These are phyloP conservation scores for Phaeosphaeriaceae sp. DNA, from an alignment of 2,329 filamentous ascomycete species.

Conservation along the genomic window DNA sequence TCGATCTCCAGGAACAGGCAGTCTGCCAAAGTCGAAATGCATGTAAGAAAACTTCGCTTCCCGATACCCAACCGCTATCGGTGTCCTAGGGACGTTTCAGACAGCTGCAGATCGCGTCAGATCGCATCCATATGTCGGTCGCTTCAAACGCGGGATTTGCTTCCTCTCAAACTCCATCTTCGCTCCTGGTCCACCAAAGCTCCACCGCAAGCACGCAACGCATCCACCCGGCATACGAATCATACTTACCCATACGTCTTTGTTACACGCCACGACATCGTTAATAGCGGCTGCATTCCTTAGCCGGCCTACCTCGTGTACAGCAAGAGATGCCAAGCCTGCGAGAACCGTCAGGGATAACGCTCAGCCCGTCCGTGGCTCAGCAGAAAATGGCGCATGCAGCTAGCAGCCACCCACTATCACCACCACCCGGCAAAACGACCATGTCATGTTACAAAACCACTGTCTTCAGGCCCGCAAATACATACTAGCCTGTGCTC, in stretches of 20 bases:
- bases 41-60: neutral
- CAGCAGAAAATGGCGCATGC: slow-evolving; percentile 26
- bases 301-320: neutral
- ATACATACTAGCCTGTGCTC: neutral
- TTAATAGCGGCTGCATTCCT: neutral
- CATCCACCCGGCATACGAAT: neutral
- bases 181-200: too few relatives aligned
- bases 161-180: neutral
- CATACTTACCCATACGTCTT: neutral
- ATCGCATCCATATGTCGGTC: neutral
- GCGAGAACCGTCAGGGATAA: neutral
- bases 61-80: neutral
- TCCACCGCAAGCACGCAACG: neutral
- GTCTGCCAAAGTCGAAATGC: too few relatives aligned
- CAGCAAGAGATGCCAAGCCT: neutral
- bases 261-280: neutral
- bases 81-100: neutral
- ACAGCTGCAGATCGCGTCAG: neutral
- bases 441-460: slow-evolving; percentile 8
- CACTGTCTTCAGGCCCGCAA: neutral
- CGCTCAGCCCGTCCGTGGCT: slow-evolving; percentile 11
- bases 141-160: neutral
- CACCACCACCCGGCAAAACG: slow-evolving; percentile 11
- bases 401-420: slow-evolving; percentile 18
- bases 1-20: too few relatives aligned